Evolutionary conservation across 1,139 yeast species (phyloP).

Genomic region (Scheffersomyces quercinus): DNA sequence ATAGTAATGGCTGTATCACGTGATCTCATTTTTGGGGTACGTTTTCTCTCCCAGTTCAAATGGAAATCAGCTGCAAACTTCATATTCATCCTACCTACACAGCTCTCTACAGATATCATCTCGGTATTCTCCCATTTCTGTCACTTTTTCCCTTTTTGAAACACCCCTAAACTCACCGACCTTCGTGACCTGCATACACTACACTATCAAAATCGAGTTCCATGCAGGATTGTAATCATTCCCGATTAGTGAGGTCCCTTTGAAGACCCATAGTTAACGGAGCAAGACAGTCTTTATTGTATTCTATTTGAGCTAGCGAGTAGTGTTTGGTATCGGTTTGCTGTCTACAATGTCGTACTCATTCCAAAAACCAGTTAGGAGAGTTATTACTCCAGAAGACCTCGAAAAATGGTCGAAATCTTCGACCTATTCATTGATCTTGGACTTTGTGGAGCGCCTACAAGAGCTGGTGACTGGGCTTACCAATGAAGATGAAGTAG

Average conservation of each 20-base stretch:
- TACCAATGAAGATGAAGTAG: constrained; percentile 44
- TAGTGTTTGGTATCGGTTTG: background rate
- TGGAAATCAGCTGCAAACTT: too few relatives aligned
- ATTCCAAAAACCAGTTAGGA: constrained; percentile 40
- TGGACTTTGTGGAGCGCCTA: constrained; percentile 56
- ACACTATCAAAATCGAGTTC: too few relatives aligned
- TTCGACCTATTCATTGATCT: constrained; percentile 47
- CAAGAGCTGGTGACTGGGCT: constrained; percentile 72
- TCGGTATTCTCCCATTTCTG: too few relatives aligned
- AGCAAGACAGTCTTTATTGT: background rate
- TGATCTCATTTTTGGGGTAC: too few relatives aligned
- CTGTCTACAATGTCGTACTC: background rate
- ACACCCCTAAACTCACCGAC: too few relatives aligned
- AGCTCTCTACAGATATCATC: too few relatives aligned
- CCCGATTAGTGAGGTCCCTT: background rate
- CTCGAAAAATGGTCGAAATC: constrained; percentile 63
- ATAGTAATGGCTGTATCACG: too few relatives aligned
- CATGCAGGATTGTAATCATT: background rate
- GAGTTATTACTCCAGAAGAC: constrained; percentile 64
- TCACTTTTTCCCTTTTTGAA: too few relatives aligned
- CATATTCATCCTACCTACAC: too few relatives aligned
- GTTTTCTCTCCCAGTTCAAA: too few relatives aligned
- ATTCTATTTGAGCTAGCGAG: background rate
- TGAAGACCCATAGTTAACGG: constrained; percentile 4
- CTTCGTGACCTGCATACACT: too few relatives aligned